Evolutionary conservation across 495 filamentous ascomycete species (phyloP).

Genomic region (Trichoderma parareesei): DNA sequence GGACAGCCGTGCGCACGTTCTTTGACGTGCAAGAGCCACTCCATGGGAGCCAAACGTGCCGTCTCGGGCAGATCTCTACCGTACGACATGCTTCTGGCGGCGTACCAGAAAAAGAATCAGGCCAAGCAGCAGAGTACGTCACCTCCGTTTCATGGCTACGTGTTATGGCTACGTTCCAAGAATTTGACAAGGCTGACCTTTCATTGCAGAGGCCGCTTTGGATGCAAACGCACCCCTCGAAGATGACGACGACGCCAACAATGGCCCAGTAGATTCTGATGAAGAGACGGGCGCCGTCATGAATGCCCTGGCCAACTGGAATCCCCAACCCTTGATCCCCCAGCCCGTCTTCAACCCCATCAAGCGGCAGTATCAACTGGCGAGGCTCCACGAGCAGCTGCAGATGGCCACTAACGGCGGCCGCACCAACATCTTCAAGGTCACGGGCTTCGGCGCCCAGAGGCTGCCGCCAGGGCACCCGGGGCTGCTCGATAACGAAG

Average conservation of each 20-base stretch:
- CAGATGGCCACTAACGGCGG: constrained; percentile 59
- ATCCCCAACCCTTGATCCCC: constrained; percentile 61
- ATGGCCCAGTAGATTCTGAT: constrained; percentile 75
- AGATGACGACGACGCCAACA: constrained; percentile 71
- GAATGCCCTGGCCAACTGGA: constrained; percentile 66
- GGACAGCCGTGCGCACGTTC: constrained; percentile 85
- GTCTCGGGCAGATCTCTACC: constrained; percentile 86
- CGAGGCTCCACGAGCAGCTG: constrained; percentile 85
- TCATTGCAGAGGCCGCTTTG: constrained; percentile 67
- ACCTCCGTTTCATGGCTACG: background rate
- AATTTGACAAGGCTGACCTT: constrained; percentile 18
- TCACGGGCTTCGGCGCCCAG: constrained; percentile 37
- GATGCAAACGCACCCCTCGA: constrained; percentile 88
- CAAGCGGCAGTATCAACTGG: constrained; percentile 65
- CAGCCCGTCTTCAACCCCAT: constrained; percentile 59
- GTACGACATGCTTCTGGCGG: constrained; percentile 87
- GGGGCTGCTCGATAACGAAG: constrained; percentile 30
- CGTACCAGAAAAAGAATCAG: constrained; percentile 99
- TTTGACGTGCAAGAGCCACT: constrained; percentile 93
- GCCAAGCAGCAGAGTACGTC: constrained; percentile 88
- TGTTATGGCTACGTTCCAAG: too few relatives aligned
- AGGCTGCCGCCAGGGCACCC: constrained; percentile 38
- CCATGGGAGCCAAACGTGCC: constrained; percentile 89
- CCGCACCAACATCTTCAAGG: constrained; percentile 48
- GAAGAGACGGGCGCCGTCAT: constrained; percentile 89